These are phyloP conservation scores for Suhomyces guaymorum DNA, from an alignment of 1,139 yeast genomes.

Conservation along the genomic window DNA sequence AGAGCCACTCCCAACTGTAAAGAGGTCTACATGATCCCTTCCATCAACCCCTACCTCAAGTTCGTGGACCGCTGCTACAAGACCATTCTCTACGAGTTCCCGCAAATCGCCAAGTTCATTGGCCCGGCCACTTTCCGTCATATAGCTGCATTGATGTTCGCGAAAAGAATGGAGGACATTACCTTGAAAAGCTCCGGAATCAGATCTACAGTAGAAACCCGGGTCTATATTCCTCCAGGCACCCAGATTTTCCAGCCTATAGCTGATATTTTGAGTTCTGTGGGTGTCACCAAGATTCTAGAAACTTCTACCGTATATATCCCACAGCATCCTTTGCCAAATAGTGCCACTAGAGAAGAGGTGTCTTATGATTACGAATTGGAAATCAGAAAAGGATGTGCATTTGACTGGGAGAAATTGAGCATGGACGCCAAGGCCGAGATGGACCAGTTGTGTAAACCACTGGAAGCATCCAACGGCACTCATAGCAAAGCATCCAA, in stretches of 20 bases:
- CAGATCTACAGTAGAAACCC: constrained; percentile 10
- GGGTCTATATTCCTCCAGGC: constrained; percentile 10
- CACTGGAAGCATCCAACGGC: constrained; percentile 2
- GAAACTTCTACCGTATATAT: constrained; percentile 11
- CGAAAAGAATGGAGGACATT: constrained; percentile 10
- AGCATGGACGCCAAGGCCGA: constrained; percentile 9
- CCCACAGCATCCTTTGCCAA: constrained; percentile 11
- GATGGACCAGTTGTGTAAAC: constrained; percentile 7
- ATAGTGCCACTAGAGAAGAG: constrained; percentile 7
- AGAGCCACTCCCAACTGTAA: constrained; percentile 4
- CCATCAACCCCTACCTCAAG: constrained; percentile 8
- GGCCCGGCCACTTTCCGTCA: constrained; percentile 12
- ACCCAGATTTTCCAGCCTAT: constrained; percentile 11
- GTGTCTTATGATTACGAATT: constrained; percentile 9
- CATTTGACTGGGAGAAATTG: constrained; percentile 13
- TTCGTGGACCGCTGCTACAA: constrained; percentile 10
- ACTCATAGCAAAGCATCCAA: constrained; percentile 2
- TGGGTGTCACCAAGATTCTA: constrained; percentile 8
- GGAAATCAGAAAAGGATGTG: constrained; percentile 13
- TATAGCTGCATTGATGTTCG: constrained; percentile 11
- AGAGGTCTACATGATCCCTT: constrained; percentile 11
- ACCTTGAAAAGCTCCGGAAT: constrained; percentile 10
- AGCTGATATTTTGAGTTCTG: constrained; percentile 8
- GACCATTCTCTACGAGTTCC: constrained; percentile 6
- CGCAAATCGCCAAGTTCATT: constrained; percentile 8